phyloP scores from a whole-genome alignment of 306 rosid genomes.

The Luffa aegyptiaca region DNA sequence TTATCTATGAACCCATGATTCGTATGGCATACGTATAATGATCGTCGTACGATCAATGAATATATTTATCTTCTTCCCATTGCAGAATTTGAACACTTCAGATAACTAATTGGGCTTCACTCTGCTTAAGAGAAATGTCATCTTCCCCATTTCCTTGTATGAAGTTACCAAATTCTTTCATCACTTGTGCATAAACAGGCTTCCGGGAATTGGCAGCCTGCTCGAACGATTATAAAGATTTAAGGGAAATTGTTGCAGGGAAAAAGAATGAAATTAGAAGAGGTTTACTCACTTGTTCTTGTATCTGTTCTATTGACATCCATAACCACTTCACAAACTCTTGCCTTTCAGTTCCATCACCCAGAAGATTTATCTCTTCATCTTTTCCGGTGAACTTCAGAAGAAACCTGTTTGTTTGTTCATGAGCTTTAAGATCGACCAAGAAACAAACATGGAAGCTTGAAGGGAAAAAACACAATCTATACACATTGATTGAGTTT shows the following conservation, averaged over 20 bases:
- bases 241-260: not conserved
- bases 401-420: conserved; percentile 52
- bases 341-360: conserved; percentile 80
- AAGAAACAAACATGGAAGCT: not conserved
- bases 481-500: not conserved
- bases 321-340: conserved; percentile 94
- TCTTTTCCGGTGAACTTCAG: conserved; percentile 66
- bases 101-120: not conserved
- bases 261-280: not conserved
- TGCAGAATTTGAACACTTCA: not conserved
- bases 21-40: not conserved
- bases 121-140: not conserved
- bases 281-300: conserved; percentile 43
- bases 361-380: conserved; percentile 77
- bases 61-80: not conserved
- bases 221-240: not conserved
- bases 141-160: not conserved
- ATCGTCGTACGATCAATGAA: not conserved
- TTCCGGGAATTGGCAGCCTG: conserved; percentile 80
- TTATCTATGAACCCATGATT: not conserved
- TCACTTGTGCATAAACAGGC: conserved; percentile 73
- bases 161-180: conserved; percentile 11
- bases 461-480: not conserved
- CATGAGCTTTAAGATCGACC: not conserved
- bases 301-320: conserved; percentile 48